A percentile compares a stretch with the other conserved stretches of the same genome.
Evolutionary conservation across 495 filamentous ascomycete species (phyloP).

Genomic region (Bathelium albidoporum): DNA sequence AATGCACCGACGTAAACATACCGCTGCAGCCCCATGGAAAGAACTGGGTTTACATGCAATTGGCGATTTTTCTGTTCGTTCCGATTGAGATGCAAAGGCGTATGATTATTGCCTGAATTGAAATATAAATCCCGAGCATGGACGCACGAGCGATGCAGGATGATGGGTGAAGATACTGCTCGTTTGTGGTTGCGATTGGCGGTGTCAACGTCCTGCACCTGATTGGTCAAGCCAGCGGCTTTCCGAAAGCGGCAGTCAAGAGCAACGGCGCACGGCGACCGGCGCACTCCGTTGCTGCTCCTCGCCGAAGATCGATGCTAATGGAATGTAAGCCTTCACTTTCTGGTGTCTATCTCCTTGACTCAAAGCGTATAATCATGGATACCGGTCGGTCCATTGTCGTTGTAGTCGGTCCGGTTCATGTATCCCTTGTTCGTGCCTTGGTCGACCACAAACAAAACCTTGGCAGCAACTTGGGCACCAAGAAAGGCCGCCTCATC

Average conservation of each 20-base stretch:
- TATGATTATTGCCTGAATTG: no score
- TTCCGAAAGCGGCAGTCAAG: constrained; percentile 12
- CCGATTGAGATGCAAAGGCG: no score
- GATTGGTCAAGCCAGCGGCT: not conserved
- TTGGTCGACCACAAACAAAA: constrained; percentile 64
- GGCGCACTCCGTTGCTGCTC: constrained; percentile 16
- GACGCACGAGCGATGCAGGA: no score
- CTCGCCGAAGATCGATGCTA: no score
- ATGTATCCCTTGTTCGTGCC: constrained; percentile 62
- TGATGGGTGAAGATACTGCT: not conserved
- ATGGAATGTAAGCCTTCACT: constrained; percentile 1
- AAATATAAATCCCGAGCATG: no score
- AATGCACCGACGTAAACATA: constrained; percentile 42
- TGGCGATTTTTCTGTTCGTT: no score
- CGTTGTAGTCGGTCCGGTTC: constrained; percentile 66
- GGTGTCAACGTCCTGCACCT: not conserved
- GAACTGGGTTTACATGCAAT: no score
- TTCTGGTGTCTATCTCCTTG: not conserved
- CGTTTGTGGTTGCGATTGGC: not conserved
- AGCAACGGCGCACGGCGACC: constrained; percentile 15
- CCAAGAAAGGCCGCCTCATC: constrained; percentile 55
- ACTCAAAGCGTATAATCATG: constrained; percentile 36
- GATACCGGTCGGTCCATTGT: constrained; percentile 60
- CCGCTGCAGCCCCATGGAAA: not conserved
- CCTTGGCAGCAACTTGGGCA: constrained; percentile 64